Percentiles rank a stretch among this genome's conserved stretches.
phyloP scores from a whole-genome alignment of 805 yeast genomes.

The Saccharomycopsis fibuligera region DNA sequence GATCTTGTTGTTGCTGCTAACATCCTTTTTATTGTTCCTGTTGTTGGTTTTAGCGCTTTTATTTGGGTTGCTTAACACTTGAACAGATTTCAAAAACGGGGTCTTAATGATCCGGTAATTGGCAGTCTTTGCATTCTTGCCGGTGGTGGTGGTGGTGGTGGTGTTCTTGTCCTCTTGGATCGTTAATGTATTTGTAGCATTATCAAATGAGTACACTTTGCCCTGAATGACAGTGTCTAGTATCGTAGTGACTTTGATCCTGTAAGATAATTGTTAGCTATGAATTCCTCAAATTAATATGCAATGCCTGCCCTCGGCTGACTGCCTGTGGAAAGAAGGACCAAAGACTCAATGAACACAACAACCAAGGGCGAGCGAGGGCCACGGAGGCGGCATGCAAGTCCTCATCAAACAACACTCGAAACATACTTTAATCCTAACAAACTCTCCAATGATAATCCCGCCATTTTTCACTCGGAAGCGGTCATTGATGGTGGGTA shows the following conservation, averaged over 20 bases:
- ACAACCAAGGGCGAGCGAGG: too few relatives aligned
- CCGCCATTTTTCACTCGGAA: constrained; percentile 13
- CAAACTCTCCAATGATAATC: constrained; percentile 26
- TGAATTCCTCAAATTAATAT: too few relatives aligned
- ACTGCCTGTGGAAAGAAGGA: not conserved
- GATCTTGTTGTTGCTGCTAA: not conserved
- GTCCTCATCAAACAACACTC: too few relatives aligned
- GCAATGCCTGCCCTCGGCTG: not conserved
- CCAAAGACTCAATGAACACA: too few relatives aligned
- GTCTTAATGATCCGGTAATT: constrained; percentile 16
- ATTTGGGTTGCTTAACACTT: constrained; percentile 2
- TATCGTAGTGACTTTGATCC: constrained; percentile 56
- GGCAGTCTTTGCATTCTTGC: not conserved
- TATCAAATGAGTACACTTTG: constrained; percentile 51
- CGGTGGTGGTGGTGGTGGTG: not conserved
- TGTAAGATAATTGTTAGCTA: not conserved
- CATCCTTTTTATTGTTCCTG: constrained; percentile 3
- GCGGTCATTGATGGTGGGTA: too few relatives aligned
- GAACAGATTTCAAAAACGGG: constrained; percentile 17
- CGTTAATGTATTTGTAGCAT: constrained; percentile 31
- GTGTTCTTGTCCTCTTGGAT: constrained; percentile 7
- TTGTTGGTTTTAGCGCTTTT: too few relatives aligned
- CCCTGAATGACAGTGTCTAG: constrained; percentile 57
- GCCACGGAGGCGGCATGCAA: too few relatives aligned
- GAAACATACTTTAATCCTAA: constrained; percentile 31